A percentile compares a stretch with the other conserved stretches of the same genome.
phyloP scores from a whole-genome alignment of 768 basidiomycete species.

The Lyophyllum atratum region DNA sequence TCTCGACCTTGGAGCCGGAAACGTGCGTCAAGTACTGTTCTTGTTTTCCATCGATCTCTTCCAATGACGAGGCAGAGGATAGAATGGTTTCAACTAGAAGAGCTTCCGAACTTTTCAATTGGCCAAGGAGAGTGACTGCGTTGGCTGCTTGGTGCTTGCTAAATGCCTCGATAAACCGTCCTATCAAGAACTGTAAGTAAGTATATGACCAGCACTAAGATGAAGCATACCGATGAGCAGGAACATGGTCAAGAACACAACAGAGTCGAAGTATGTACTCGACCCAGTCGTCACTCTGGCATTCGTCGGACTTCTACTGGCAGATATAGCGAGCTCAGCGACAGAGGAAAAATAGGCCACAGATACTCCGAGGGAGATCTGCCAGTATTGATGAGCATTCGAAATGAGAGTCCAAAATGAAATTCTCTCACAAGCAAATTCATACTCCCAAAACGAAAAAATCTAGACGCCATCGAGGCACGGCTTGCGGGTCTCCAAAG shows the following conservation, averaged over 20 bases:
- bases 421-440: no score
- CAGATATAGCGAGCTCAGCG: conserved; percentile 63
- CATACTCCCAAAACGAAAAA: conserved; percentile 76
- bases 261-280: conserved; percentile 86
- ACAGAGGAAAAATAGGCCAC: conserved; percentile 80
- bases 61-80: no score
- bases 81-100: no score
- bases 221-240: conserved; percentile 58
- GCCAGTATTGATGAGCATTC: no score
- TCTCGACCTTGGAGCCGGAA: conserved; percentile 36
- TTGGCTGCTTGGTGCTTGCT: no score
- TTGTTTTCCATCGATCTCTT: no score
- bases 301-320: conserved; percentile 36
- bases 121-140: no score
- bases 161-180: no score
- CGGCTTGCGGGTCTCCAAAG: conserved; percentile 59
- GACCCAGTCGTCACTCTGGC: conserved; percentile 54
- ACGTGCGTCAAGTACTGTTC: no score
- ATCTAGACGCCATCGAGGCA: conserved; percentile 38
- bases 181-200: no score
- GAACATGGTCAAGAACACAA: conserved; percentile 81
- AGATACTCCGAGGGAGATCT: conserved; percentile 61
- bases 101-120: no score
- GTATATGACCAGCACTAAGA: background rate
- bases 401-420: no score